Percentiles rank a stretch among this genome's conserved stretches.
Evolutionary conservation across 345 rosid species (phyloP).

Genomic region (Limnanthes douglasii): DNA sequence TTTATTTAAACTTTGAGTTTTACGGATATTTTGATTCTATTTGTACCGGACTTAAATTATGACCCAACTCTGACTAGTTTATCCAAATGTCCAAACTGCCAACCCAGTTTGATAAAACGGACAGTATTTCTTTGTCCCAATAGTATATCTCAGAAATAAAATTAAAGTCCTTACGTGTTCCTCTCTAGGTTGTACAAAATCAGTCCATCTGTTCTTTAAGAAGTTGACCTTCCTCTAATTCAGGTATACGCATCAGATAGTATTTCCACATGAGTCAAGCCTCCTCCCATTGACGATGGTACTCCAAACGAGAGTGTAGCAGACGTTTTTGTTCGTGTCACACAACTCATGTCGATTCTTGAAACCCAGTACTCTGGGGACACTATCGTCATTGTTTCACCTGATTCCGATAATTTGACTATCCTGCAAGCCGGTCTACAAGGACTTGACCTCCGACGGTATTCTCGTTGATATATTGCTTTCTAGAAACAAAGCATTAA

Average conservation of each 20-base stretch:
- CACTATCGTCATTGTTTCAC: conserved; percentile 60
- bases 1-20: no score
- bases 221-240: no score
- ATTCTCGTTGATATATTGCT: not conserved
- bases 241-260: conserved; percentile 79
- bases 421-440: conserved; percentile 71
- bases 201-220: no score
- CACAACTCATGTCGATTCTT: conserved; percentile 88
- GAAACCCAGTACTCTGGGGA: conserved; percentile 85
- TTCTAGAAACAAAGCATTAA: not conserved
- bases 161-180: no score
- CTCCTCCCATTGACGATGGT: conserved; percentile 82
- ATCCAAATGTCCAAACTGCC: no score
- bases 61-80: no score
- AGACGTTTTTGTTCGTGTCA: conserved; percentile 84
- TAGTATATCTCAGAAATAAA: no score
- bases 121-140: no score
- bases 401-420: conserved; percentile 85
- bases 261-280: conserved; percentile 59
- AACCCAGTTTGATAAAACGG: no score
- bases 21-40: no score
- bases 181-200: no score
- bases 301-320: conserved; percentile 89
- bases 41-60: no score
- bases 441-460: conserved; percentile 83